Evolutionary conservation across 768 basidiomycete genomes (phyloP).

Genomic region (Holtermannia corniformis): DNA sequence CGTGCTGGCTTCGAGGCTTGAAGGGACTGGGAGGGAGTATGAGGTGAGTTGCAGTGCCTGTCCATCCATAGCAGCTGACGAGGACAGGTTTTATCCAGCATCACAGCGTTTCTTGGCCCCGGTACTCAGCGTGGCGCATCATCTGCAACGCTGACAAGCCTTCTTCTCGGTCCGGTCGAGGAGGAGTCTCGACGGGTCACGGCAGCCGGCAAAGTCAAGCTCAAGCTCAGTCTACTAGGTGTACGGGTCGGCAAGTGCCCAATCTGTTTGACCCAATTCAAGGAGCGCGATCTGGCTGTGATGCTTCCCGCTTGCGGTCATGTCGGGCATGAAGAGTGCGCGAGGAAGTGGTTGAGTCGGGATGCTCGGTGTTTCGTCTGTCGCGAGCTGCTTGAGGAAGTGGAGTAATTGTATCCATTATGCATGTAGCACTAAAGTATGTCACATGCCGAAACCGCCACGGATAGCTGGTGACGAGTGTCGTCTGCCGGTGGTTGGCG

Average conservation of each 20-base stretch:
- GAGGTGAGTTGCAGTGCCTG: conserved; percentile 50
- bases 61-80: conserved; percentile 12
- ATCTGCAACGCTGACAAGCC: conserved; percentile 23
- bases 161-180: conserved; percentile 45
- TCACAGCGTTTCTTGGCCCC: conserved; percentile 57
- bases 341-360: conserved; percentile 54
- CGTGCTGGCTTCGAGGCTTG: conserved; percentile 53
- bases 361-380: conserved; percentile 61
- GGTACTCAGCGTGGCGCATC: conserved; percentile 38
- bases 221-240: conserved; percentile 59
- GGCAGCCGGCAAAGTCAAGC: conserved; percentile 58
- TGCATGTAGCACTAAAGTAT: too few relatives aligned
- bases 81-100: conserved; percentile 51
- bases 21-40: conserved; percentile 52
- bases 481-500: too few relatives aligned
- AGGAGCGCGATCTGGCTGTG: conserved; percentile 50
- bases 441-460: too few relatives aligned
- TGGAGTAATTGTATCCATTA: too few relatives aligned
- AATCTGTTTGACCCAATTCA: conserved; percentile 65
- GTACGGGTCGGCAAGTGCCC: conserved; percentile 59
- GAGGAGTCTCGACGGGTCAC: conserved; percentile 54
- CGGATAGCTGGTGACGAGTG: too few relatives aligned
- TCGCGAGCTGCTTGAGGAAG: conserved; percentile 35
- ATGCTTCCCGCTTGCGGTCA: conserved; percentile 56
- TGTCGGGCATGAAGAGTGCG: conserved; percentile 53